Conservation (phyloP, 106 monocot genomes). For the Ottelia alismoides region DNA sequence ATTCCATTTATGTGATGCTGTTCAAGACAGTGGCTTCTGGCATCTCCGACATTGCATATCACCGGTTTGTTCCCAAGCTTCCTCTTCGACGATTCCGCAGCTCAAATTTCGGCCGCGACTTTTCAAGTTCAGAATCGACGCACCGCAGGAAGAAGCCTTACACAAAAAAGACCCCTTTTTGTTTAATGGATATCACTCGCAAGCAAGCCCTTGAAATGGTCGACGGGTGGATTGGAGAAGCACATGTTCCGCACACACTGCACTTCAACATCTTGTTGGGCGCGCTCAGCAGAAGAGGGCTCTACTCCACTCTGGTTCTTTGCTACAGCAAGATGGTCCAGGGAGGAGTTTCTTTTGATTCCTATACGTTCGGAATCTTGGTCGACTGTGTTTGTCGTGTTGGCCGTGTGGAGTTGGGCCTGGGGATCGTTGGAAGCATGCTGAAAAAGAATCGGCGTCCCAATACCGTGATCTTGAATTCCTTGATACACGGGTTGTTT, state of each 20-base stretch:
- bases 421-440: slow-evolving; percentile 8
- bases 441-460: slow-evolving; percentile 4
- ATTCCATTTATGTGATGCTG: too few species aligned
- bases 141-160: too few species aligned
- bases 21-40: too few species aligned
- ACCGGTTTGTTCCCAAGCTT: too few species aligned
- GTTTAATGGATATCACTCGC: too few species aligned
- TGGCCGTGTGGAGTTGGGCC: slow-evolving; percentile 1
- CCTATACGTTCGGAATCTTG: slow-evolving; percentile 2
- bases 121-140: too few species aligned
- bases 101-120: too few species aligned
- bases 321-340: slow-evolving; percentile 4
- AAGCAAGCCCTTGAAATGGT: too few species aligned
- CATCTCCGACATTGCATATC: too few species aligned
- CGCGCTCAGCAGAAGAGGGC: not conserved
- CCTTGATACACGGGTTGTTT: slow-evolving; percentile 7
- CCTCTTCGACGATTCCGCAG: too few species aligned
- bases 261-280: not conserved
- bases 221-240: too few species aligned
- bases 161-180: too few species aligned
- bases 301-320: not conserved
- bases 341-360: not conserved
- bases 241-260: not conserved
- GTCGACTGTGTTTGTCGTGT: slow-evolving; percentile 2
- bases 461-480: not conserved